These are phyloP conservation scores for Lactarius trivialis DNA, from an alignment of 768 basidiomycete genomes.

Conservation along the genomic window DNA sequence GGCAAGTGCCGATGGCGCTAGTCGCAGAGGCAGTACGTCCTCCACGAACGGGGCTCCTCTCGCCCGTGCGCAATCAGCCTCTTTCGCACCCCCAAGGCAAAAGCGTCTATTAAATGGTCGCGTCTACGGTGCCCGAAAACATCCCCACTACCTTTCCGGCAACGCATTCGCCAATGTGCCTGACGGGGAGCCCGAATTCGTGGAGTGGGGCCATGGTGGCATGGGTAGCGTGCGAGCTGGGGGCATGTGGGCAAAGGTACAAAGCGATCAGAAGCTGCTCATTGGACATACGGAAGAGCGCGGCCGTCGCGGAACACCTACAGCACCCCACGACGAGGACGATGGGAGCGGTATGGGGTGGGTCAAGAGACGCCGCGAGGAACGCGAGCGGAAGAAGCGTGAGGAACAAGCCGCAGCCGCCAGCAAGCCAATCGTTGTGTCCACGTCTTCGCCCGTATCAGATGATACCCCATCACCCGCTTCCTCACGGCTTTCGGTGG, in stretches of 20 bases:
- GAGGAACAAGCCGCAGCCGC: conserved; percentile 30
- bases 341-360: conserved; percentile 85
- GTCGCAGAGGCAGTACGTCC: background rate
- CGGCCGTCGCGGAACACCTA: conserved; percentile 27
- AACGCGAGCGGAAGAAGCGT: conserved; percentile 43
- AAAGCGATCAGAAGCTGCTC: conserved; percentile 21
- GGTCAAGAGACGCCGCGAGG: conserved; percentile 57
- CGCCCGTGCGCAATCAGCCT: background rate
- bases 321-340: conserved; percentile 40
- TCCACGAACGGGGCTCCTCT: background rate
- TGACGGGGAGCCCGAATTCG: conserved; percentile 68
- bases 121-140: conserved; percentile 51
- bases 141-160: background rate
- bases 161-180: conserved; percentile 47
- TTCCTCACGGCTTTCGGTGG: background rate
- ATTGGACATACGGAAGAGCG: conserved; percentile 8
- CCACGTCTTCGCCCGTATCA: background rate
- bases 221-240: conserved; percentile 50
- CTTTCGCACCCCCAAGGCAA: background rate
- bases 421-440: conserved; percentile 25
- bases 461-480: background rate
- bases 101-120: conserved; percentile 73
- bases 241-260: conserved; percentile 23
- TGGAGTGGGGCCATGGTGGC: conserved; percentile 85
- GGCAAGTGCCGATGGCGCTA: conserved; percentile 4